These are phyloP conservation scores for Aspergillus haitiensis DNA, from an alignment of 495 filamentous ascomycete species.

Conservation along the genomic window DNA sequence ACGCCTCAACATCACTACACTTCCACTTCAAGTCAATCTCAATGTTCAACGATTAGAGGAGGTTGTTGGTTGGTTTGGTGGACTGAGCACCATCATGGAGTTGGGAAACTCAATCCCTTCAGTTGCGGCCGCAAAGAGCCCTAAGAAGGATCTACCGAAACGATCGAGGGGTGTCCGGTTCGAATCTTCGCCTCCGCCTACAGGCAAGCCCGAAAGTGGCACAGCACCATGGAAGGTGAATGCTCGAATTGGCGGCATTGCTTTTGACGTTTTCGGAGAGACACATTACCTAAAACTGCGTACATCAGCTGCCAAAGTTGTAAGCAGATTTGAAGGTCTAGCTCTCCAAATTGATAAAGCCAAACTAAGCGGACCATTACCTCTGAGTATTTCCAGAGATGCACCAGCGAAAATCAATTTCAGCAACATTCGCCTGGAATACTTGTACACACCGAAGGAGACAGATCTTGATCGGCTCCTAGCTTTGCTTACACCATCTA, in stretches of 20 bases:
- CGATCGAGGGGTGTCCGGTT: conserved; percentile 70
- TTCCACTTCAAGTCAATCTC: conserved; percentile 73
- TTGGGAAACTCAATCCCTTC: conserved; percentile 82
- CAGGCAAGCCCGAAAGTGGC: conserved; percentile 23
- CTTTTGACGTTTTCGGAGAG: conserved; percentile 70
- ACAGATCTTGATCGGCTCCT: conserved; percentile 79
- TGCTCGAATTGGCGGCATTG: conserved; percentile 71
- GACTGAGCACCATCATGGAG: conserved; percentile 87
- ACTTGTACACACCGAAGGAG: conserved; percentile 68
- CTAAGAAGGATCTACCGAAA: conserved; percentile 31
- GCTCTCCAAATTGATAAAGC: conserved; percentile 74
- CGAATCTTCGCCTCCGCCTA: conserved; percentile 41
- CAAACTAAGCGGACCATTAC: conserved; percentile 67
- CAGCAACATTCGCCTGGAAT: conserved; percentile 70
- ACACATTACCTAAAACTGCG: conserved; percentile 71
- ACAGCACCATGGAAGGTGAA: conserved; percentile 66
- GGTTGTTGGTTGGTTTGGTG: conserved; percentile 83
- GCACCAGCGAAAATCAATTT: conserved; percentile 57
- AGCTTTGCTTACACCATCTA: conserved; percentile 85
- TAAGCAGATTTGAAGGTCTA: conserved; percentile 67
- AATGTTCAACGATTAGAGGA: conserved; percentile 85
- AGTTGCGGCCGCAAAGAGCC: conserved; percentile 55
- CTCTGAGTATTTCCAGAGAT: conserved; percentile 43
- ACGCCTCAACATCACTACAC: conserved; percentile 72
- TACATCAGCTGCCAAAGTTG: conserved; percentile 76